These are phyloP conservation scores for Citrus sinensis DNA, from an alignment of 345 rosid genomes.

Conservation along the genomic window DNA sequence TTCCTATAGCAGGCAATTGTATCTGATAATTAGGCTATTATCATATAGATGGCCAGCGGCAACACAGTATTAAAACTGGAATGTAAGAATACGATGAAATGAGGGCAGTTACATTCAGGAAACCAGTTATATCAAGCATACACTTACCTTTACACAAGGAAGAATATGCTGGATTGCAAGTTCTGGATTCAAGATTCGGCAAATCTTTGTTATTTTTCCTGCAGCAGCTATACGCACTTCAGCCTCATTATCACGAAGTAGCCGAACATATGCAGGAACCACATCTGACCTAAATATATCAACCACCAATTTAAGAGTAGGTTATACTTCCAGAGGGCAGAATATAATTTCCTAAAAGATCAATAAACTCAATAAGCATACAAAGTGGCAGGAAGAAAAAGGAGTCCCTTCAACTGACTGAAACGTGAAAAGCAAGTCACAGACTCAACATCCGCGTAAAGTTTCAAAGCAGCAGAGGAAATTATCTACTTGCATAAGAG, in stretches of 20 bases:
- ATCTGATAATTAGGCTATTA: constrained; percentile 3
- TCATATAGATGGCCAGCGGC: background rate
- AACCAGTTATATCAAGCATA: background rate
- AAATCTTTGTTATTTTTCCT: constrained; percentile 57
- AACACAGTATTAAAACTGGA: background rate
- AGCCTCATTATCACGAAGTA: constrained; percentile 69
- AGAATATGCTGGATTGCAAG: constrained; percentile 58
- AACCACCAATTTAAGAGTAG: constrained; percentile 2
- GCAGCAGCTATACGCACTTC: constrained; percentile 68
- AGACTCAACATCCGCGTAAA: background rate
- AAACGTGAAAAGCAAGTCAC: background rate
- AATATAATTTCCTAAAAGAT: background rate
- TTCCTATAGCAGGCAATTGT: constrained; percentile 39
- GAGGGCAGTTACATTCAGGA: background rate
- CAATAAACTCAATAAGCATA: background rate
- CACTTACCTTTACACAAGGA: constrained; percentile 54
- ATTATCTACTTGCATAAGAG: background rate
- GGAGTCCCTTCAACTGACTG: background rate
- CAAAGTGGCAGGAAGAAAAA: background rate
- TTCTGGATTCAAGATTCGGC: constrained; percentile 57
- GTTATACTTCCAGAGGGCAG: background rate
- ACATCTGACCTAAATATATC: constrained; percentile 41
- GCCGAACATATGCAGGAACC: constrained; percentile 59
- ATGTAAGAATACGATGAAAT: background rate
- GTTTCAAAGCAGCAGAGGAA: background rate